Evolutionary conservation across 2,329 filamentous ascomycete genomes (phyloP).

Genomic region (Fusarium hostae): DNA sequence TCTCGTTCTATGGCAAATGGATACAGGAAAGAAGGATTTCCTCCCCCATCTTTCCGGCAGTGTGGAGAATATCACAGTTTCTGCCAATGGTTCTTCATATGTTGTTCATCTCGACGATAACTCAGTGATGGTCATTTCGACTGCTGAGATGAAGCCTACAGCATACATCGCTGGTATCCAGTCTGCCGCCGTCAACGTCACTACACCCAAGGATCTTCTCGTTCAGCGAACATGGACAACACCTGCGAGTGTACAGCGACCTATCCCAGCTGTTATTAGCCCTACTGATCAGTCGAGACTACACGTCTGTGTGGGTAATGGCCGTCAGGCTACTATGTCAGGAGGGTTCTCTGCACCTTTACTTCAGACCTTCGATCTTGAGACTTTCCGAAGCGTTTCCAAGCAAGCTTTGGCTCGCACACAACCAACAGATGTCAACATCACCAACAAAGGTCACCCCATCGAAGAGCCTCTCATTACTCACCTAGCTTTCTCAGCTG

Average conservation of each 20-base stretch:
- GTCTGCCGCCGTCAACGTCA: conserved; percentile 63
- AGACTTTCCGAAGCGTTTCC: conserved; percentile 78
- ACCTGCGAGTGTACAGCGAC: conserved; percentile 56
- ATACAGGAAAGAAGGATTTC: conserved; percentile 83
- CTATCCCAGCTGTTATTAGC: conserved; percentile 70
- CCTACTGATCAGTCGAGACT: conserved; percentile 72
- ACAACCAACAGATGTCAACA: conserved; percentile 83
- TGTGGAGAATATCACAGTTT: conserved; percentile 87
- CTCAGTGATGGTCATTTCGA: conserved; percentile 89
- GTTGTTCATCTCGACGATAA: conserved; percentile 90
- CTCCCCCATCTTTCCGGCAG: conserved; percentile 90
- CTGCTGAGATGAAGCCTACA: conserved; percentile 85
- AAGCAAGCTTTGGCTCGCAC: conserved; percentile 91
- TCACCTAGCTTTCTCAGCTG: conserved; percentile 77
- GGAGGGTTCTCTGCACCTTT: conserved; percentile 63
- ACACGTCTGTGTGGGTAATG: conserved; percentile 74
- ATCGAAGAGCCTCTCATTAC: conserved; percentile 83
- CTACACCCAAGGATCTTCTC: conserved; percentile 62
- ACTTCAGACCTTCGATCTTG: conserved; percentile 89
- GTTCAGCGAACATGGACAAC: conserved; percentile 63
- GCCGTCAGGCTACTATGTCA: conserved; percentile 66
- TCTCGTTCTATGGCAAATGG: conserved; percentile 91
- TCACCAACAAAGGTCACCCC: conserved; percentile 75
- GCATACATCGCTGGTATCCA: conserved; percentile 88
- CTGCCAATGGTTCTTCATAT: conserved; percentile 82